phyloP scores from a whole-genome alignment of 805 yeast genomes.

The Ogataea salicorniae region DNA sequence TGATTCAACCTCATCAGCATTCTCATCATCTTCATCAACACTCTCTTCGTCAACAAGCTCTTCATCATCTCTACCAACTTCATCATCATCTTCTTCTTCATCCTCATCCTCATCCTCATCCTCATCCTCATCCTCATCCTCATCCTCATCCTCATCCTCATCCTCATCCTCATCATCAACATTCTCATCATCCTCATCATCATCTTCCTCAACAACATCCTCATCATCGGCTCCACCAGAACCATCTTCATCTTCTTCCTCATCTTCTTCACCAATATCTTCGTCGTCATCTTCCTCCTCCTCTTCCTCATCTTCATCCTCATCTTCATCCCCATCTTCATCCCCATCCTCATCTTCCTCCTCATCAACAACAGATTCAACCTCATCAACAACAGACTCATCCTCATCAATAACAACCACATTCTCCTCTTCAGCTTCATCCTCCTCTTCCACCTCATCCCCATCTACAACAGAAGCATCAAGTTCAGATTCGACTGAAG shows the following conservation, averaged over 20 bases:
- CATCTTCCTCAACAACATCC: constrained; percentile 3
- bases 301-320: not conserved
- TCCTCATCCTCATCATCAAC: not conserved
- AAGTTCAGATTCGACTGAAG: not conserved
- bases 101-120: constrained; percentile 6
- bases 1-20: too few species aligned
- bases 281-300: not conserved
- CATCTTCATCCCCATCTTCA: not conserved
- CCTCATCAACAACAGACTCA: constrained; percentile 2
- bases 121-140: not conserved
- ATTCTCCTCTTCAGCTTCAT: not conserved
- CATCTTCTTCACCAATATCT: not conserved
- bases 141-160: not conserved
- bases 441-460: not conserved
- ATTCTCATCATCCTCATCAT: not conserved
- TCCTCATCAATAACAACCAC: constrained; percentile 1
- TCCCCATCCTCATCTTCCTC: constrained; percentile 2
- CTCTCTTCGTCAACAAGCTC: not conserved
- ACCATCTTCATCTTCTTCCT: not conserved
- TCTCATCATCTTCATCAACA: not conserved
- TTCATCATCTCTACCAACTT: not conserved
- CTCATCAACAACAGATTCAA: constrained; percentile 3
- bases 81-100: constrained; percentile 3
- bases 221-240: not conserved
- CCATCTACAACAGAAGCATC: not conserved